phyloP scores from a whole-genome alignment of 495 filamentous ascomycete species.

The Cercophora newfieldiana region DNA sequence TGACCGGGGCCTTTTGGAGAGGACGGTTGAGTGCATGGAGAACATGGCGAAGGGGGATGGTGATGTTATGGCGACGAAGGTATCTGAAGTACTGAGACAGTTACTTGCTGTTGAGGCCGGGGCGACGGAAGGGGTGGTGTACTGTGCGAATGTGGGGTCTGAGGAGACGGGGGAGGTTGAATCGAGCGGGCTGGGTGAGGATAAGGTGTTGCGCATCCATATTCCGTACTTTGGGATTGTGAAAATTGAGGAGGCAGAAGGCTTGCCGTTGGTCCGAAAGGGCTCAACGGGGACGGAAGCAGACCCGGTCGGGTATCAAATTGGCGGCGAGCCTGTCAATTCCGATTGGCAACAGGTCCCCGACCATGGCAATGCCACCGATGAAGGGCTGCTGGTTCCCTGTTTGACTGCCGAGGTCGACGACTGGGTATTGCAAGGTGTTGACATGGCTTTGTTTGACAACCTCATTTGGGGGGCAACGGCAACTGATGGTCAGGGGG shows the following conservation, averaged over 20 bases:
- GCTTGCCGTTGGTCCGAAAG: neutral
- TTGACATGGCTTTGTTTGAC: slow-evolving; percentile 23
- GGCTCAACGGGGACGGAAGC: neutral
- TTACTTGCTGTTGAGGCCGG: neutral
- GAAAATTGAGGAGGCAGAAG: slow-evolving; percentile 9
- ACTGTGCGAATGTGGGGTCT: slow-evolving; percentile 16
- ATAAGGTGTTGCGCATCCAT: slow-evolving; percentile 1
- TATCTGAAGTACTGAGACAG: neutral
- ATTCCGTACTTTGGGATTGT: slow-evolving; percentile 29
- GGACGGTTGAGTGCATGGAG: neutral
- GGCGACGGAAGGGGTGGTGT: neutral
- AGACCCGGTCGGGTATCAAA: neutral
- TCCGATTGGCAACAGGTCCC: neutral
- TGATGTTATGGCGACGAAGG: neutral
- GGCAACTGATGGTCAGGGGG: neutral
- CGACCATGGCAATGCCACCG: neutral
- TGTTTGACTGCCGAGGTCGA: slow-evolving; percentile 11
- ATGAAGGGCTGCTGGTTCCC: slow-evolving; percentile 7
- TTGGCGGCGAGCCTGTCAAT: neutral
- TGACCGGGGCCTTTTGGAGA: neutral
- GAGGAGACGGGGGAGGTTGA: neutral
- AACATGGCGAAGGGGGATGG: neutral
- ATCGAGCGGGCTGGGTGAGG: neutral
- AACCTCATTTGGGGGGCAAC: neutral
- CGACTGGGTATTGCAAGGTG: slow-evolving; percentile 25